These are phyloP conservation scores for Lentinus brumalis DNA, from an alignment of 768 basidiomycete genomes.

Conservation along the genomic window DNA sequence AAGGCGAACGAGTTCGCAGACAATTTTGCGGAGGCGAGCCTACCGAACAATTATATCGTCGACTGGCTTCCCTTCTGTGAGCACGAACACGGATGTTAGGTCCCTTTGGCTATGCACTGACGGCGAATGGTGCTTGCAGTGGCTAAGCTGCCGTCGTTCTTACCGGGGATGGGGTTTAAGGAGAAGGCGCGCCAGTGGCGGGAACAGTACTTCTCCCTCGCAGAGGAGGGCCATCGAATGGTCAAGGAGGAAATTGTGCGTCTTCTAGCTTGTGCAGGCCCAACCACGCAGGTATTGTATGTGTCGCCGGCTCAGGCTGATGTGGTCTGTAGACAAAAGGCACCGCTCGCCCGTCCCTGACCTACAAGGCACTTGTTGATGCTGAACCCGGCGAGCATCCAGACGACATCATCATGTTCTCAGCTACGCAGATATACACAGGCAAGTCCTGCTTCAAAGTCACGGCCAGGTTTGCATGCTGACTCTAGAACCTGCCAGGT, in stretches of 20 bases:
- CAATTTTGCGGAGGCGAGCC: conserved; percentile 5
- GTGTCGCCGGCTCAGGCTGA: neutral
- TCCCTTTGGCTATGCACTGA: neutral
- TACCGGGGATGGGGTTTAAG: conserved; percentile 29
- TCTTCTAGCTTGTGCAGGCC: too few relatives aligned
- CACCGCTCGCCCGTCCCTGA: neutral
- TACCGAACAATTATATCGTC: neutral
- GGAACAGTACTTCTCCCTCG: conserved; percentile 11
- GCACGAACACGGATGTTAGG: neutral
- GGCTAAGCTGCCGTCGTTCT: conserved; percentile 25
- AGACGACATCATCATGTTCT: conserved; percentile 11
- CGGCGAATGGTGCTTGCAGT: conserved; percentile 6
- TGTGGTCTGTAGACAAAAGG: neutral
- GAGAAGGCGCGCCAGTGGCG: conserved; percentile 17
- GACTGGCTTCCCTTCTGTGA: conserved; percentile 16
- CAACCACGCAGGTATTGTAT: too few relatives aligned
- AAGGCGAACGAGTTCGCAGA: neutral
- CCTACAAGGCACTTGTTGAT: neutral
- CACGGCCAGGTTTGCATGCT: too few relatives aligned
- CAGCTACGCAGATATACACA: conserved; percentile 10
- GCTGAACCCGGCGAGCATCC: conserved; percentile 1
- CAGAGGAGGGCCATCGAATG: conserved; percentile 10
- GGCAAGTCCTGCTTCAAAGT: neutral
- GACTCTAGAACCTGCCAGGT: neutral
- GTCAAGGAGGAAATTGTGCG: conserved; percentile 9